Base-by-base conservation (phyloP, 805 yeast species). In the Pichia paraexigua region DNA sequence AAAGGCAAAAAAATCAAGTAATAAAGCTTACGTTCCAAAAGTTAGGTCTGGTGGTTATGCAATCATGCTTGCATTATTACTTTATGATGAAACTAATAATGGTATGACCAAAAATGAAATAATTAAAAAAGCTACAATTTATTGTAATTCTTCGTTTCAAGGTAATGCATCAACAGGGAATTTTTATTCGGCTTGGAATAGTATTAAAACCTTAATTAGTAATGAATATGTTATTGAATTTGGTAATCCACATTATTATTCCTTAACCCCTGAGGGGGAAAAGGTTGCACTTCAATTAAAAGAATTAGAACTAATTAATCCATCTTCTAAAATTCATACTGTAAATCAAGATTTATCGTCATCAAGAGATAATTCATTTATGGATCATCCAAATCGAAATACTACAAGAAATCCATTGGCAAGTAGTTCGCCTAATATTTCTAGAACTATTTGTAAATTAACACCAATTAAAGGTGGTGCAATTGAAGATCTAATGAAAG, bases 21-120 rank as follows among this genome's bases (percentile, higher is more conserved):
- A 60, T 52, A 62, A 61, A 43, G 71, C 67, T 39, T 89, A 86
- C 63, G 74, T 89, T 0, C 97, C 97, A 0, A 74, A 72, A 46
- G 79, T 80, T 54, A 69, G 91, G 37, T 80, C 94, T 0, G 97
- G 97, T 1, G 95, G 87, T 0, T 91, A 87, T 69, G 96, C 94
- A 0, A 85, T 90, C 10, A 59, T 90, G 20, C 54, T 88, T 20
- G 82, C 83, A 0, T 66, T 90, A 3, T 68, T 73, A 47, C 71
- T 78, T 44, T 64, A 62, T 27, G 89, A 83, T 59, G 63, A 67
- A 5, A 59, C 65, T 2, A 65, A 73, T 21, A 60, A 64, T n/a
- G 95, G 96, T 0, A 60, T 87, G 58, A 73, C 82, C 5, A 85
- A 80, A 60, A 79, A 78, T 12, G 84, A 79, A 40, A 75, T 90